A percentile compares a stretch with the other conserved stretches of the same genome.
These are phyloP conservation scores for Coffea canephora DNA, from an alignment of 257 asterid genomes.

Conservation along the genomic window DNA sequence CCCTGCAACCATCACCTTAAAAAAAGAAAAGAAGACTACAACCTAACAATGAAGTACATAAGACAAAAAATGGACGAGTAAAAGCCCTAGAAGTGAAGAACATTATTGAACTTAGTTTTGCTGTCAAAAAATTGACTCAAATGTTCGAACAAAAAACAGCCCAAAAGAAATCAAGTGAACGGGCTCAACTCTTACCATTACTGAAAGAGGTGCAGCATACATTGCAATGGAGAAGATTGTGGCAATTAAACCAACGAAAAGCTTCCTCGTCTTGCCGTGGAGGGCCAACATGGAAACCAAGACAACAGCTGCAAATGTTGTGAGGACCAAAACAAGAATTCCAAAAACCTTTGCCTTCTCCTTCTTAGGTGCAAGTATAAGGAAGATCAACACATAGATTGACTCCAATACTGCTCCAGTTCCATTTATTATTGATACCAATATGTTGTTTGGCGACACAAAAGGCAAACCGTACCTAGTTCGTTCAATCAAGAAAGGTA, in stretches of 20 bases:
- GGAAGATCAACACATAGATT: conserved; percentile 51
- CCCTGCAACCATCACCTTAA: no score
- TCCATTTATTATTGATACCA: conserved; percentile 60
- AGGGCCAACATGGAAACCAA: conserved; percentile 52
- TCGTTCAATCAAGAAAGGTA: background rate
- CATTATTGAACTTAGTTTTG: no score
- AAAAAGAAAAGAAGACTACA: no score
- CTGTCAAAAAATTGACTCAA: no score
- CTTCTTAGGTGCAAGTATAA: conserved; percentile 57
- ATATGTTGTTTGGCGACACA: conserved; percentile 54
- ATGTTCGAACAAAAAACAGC: no score
- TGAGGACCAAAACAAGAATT: conserved; percentile 39
- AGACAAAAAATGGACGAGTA: background rate
- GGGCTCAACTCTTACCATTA: conserved; percentile 47
- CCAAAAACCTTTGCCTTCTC: conserved; percentile 60
- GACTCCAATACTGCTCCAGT: conserved; percentile 60
- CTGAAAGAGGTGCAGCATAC: conserved; percentile 80
- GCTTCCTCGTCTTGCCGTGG: conserved; percentile 35
- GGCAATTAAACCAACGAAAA: conserved; percentile 62
- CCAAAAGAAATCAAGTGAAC: no score
- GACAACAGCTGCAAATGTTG: conserved; percentile 53
- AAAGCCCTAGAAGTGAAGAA: background rate
- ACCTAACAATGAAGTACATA: background rate
- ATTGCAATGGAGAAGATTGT: conserved; percentile 61
- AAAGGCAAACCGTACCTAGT: conserved; percentile 78